Evolutionary conservation across 2,329 filamentous ascomycete genomes (phyloP).

Genomic region (Phaeosphaeria sp.): DNA sequence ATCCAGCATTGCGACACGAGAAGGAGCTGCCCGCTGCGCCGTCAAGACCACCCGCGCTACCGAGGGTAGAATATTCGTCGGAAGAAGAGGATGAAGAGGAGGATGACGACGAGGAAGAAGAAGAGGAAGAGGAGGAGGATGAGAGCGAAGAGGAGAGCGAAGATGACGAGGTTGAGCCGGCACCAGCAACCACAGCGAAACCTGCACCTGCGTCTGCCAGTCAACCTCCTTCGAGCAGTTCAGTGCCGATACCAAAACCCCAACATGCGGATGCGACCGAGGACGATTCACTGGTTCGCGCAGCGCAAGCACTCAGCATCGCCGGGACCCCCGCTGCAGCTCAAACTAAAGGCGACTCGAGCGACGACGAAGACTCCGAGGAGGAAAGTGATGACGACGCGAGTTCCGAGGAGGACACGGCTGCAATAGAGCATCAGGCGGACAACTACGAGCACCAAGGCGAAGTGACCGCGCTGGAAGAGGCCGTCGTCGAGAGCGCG

Average conservation of each 20-base stretch:
- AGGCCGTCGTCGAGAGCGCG: conserved; percentile 53
- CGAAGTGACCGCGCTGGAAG: conserved; percentile 53
- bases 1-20: conserved; percentile 62
- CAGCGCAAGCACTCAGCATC: conserved; percentile 27
- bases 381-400: conserved; percentile 16
- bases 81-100: conserved; percentile 22
- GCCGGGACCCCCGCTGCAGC: conserved; percentile 12
- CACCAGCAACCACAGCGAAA: not conserved
- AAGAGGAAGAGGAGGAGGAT: conserved; percentile 9
- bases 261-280: conserved; percentile 8
- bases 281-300: conserved; percentile 21
- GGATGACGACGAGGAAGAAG: conserved; percentile 10
- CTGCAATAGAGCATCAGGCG: conserved; percentile 28
- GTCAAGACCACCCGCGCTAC: conserved; percentile 16
- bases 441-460: conserved; percentile 57
- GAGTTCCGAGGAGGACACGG: conserved; percentile 20
- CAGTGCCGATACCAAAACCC: conserved; percentile 4
- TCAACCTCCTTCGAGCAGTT: conserved; percentile 37
- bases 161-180: conserved; percentile 2
- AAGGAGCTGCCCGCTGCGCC: conserved; percentile 19
- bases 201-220: conserved; percentile 38
- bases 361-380: conserved; percentile 17
- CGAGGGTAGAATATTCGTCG: conserved; percentile 19
- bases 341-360: conserved; percentile 17
- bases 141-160: conserved; percentile 13